These are phyloP conservation scores for Nectriaceae sp. DNA, from an alignment of 2,329 filamentous ascomycete species.

Conservation along the genomic window DNA sequence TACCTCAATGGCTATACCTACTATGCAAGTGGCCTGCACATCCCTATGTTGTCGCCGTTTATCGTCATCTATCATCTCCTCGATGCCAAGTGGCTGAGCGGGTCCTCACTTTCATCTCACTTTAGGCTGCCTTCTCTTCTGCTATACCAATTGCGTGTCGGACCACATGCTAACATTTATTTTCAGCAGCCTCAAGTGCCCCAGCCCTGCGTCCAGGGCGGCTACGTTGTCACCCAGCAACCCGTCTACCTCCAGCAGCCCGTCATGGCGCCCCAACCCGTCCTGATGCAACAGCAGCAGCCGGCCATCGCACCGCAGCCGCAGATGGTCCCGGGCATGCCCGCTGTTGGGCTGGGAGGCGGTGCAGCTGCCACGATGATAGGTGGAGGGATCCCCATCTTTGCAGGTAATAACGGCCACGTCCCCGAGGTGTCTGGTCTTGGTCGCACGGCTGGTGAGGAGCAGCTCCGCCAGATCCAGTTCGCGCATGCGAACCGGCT, in stretches of 20 bases:
- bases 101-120: background rate
- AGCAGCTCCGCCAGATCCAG: conserved; percentile 48
- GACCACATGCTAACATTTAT: conserved; percentile 16
- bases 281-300: conserved; percentile 34
- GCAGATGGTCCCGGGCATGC: conserved; percentile 29
- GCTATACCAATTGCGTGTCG: background rate
- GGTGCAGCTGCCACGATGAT: conserved; percentile 21
- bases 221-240: conserved; percentile 37
- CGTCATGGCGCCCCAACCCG: conserved; percentile 30
- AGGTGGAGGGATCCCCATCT: conserved; percentile 31
- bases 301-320: conserved; percentile 27
- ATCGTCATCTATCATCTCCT: background rate
- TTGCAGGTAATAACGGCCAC: conserved; percentile 44
- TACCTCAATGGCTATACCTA: conserved; percentile 35
- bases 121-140: background rate
- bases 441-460: conserved; percentile 52
- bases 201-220: conserved; percentile 27
- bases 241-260: conserved; percentile 34
- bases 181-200: conserved; percentile 33
- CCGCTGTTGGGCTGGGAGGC: conserved; percentile 27
- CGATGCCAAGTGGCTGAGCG: background rate
- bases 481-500: conserved; percentile 52
- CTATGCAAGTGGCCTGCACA: conserved; percentile 41
- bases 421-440: conserved; percentile 54
- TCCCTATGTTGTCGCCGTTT: background rate